phyloP scores from a whole-genome alignment of 163 green algal species.

The Coccomyxa subellipsoidea region DNA sequence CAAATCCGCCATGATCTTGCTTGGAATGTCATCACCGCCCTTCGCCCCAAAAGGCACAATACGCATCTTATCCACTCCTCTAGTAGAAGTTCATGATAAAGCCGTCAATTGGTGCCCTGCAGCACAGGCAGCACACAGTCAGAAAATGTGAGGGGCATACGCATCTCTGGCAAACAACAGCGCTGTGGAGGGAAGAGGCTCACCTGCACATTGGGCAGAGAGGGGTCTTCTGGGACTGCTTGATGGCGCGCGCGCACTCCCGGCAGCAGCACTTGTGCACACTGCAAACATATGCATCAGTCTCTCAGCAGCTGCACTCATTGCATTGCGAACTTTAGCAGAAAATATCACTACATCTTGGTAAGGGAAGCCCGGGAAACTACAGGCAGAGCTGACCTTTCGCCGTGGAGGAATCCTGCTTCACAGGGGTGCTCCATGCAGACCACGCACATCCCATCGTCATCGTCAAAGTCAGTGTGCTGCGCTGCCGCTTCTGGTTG shows the following conservation, averaged over 20 bases:
- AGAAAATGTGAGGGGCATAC: background rate
- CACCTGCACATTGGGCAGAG: slow-evolving; percentile 33
- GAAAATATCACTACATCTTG: too few relatives aligned
- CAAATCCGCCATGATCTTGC: background rate
- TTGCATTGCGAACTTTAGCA: too few relatives aligned
- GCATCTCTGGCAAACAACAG: background rate
- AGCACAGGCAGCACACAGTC: background rate
- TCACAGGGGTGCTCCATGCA: slow-evolving; percentile 31
- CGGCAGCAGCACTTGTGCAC: slow-evolving; percentile 43
- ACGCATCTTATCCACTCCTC: too few relatives aligned
- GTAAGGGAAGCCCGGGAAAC: too few relatives aligned
- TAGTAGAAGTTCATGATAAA: slow-evolving; percentile 29
- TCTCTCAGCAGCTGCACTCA: too few relatives aligned
- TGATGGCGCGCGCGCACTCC: slow-evolving; percentile 29
- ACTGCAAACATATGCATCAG: slow-evolving; percentile 13
- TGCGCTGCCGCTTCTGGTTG: background rate
- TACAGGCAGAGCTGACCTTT: slow-evolving; percentile 14
- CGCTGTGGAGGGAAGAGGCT: background rate
- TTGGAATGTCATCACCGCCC: background rate
- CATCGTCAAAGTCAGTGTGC: slow-evolving; percentile 17
- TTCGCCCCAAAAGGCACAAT: background rate
- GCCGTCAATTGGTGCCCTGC: slow-evolving; percentile 4
- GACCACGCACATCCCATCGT: slow-evolving; percentile 45
- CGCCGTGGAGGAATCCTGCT: slow-evolving; percentile 46
- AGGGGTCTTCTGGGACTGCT: slow-evolving; percentile 14